These are phyloP conservation scores for Phytophthora crassamura DNA, from an alignment of 352 stramenopile genomes.

Conservation along the genomic window DNA sequence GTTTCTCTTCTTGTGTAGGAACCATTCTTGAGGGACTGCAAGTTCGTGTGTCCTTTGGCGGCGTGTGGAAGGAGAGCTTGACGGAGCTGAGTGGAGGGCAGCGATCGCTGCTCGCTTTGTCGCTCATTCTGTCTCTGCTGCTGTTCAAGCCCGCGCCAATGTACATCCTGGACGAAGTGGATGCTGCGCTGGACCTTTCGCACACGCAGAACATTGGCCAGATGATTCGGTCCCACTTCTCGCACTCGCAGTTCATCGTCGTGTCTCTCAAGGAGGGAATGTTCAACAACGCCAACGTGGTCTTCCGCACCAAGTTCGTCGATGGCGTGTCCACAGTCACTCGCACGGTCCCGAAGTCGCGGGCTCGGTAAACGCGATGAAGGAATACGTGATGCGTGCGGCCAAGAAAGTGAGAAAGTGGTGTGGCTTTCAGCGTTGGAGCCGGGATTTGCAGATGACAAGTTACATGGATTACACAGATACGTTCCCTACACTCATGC, in stretches of 20 bases:
- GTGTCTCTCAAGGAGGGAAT: slow-evolving; percentile 99
- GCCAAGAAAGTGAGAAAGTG: background rate
- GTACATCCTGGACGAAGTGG: slow-evolving; percentile 99
- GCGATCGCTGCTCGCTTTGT: slow-evolving; percentile 98
- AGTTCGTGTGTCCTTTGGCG: slow-evolving; percentile 99
- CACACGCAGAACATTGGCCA: slow-evolving; percentile 99
- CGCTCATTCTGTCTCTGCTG: slow-evolving; percentile 98
- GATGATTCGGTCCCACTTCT: slow-evolving; percentile 99
- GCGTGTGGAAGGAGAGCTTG: slow-evolving; percentile 99
- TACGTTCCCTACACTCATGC: slow-evolving; percentile 3
- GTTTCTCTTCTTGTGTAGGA: slow-evolving; percentile 38
- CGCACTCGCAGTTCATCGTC: slow-evolving; percentile 99
- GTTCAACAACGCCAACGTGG: slow-evolving; percentile 99
- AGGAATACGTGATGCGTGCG: slow-evolving; percentile 4
- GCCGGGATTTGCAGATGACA: slow-evolving; percentile 10
- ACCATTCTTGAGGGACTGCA: slow-evolving; percentile 95
- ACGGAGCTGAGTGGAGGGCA: slow-evolving; percentile 99
- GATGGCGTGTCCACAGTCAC: slow-evolving; percentile 99
- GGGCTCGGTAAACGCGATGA: slow-evolving; percentile 26
- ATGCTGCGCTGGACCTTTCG: slow-evolving; percentile 98
- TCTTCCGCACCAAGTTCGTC: slow-evolving; percentile 99
- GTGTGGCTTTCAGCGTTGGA: background rate
- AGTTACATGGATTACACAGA: slow-evolving; percentile 25
- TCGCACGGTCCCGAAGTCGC: slow-evolving; percentile 90
- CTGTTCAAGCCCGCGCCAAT: slow-evolving; percentile 99